Percentiles rank a stretch among this genome's conserved stretches.
Conservation (phyloP, 306 rosid genomes). For the Abrus precatorius region DNA sequence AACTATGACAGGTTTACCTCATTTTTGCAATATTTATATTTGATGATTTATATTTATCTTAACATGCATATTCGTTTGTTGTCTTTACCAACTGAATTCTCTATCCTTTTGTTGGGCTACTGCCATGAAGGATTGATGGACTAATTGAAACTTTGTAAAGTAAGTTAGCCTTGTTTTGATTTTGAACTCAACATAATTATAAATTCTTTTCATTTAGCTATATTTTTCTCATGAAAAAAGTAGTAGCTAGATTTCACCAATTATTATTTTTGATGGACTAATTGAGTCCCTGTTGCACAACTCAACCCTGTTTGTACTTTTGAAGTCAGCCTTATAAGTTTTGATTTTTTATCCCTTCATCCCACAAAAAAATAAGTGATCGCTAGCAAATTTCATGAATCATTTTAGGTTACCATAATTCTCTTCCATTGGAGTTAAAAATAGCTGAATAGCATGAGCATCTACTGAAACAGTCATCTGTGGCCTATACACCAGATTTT, state of each 20-base stretch:
- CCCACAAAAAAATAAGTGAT: background rate
- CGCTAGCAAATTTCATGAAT: background rate
- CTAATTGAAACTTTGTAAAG: constrained; percentile 11
- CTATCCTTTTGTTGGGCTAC: constrained; percentile 4
- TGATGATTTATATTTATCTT: constrained; percentile 13
- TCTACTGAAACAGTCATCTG: background rate
- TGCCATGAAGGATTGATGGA: constrained; percentile 12
- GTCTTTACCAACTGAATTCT: background rate
- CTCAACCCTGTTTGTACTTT: constrained; percentile 2
- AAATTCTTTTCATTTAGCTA: background rate
- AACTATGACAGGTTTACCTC: constrained; percentile 81
- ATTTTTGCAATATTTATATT: constrained; percentile 37
- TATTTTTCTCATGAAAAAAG: background rate
- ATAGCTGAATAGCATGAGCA: background rate
- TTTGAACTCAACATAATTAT: constrained; percentile 11
- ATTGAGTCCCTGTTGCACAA: constrained; percentile 9
- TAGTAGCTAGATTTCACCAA: background rate
- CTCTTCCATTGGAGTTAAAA: background rate
- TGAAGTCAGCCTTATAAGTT: background rate
- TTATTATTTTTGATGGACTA: constrained; percentile 28
- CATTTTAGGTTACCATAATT: constrained; percentile 15
- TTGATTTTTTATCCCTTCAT: background rate
- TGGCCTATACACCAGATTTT: constrained; percentile 6
- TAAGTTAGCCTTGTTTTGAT: constrained; percentile 19
- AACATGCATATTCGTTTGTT: background rate